Base-by-base conservation (phyloP, 208 protist genomes). In the Dictyostelium gargantuum region DNA sequence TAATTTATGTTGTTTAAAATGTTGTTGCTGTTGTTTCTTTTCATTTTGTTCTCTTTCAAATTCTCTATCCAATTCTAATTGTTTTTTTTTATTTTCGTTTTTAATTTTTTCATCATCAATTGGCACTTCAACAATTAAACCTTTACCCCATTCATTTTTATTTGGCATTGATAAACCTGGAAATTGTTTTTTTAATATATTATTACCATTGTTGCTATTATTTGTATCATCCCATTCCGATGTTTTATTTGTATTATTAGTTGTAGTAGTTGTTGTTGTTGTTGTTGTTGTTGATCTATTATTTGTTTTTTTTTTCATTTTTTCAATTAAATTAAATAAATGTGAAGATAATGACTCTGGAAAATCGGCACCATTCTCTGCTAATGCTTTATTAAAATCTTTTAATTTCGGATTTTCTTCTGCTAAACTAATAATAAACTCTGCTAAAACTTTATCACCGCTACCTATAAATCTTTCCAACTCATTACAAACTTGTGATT, bases 381-480 rank as follows among this genome's bases (percentile, higher is more conserved):
- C 52, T 46, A 98, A 91, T n/a, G 93, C 94, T 26, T 77, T 42
- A 50, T 86, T 77, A 46, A 98, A 98, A 4, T 56, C 85, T 19
- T 80, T n/a, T 32, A 93, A 38, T 29, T n/a, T 79, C 4, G 58
- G 48, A 58, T 94, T 63, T 74, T 95, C 56, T 11, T 94, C 82
- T 3, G 95, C 97, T 11, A 98, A 80, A 56, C 95, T 79, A 58
- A 98, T 96, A 32, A 98, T 95, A 84, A 98, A 98, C 82, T 98
- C 97, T 48, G 97, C 96, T 13, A 97, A 93, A 1, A 89, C 93
- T 84, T 98, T 97, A 91, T 98, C 97, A 46, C 86, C 73, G 17
- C 96, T 80, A 6, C 97, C 97, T 1, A 98, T 44, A 80, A 98
- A 96, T 85, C 98, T 98, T 73, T 98, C 96, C 35, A 98, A 92